These are phyloP conservation scores for Rhamnella rubrinervis DNA, from an alignment of 331 rosid species.

Conservation along the genomic window DNA sequence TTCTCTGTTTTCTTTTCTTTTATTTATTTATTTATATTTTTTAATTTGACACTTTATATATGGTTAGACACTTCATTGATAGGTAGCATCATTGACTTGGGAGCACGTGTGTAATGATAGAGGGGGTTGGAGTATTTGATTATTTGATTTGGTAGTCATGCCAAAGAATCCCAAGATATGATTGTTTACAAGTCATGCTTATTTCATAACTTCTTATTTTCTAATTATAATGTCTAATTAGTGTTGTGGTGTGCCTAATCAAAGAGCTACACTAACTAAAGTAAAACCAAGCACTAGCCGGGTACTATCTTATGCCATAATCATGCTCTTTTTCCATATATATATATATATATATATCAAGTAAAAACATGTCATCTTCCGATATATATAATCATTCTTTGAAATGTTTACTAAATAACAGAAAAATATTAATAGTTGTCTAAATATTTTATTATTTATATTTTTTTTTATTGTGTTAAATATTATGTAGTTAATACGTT, in stretches of 20 bases:
- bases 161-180: conserved; percentile 31
- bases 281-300: too few relatives aligned
- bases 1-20: not conserved
- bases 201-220: conserved; percentile 13
- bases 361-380: too few relatives aligned
- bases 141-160: conserved; percentile 31
- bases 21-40: not conserved
- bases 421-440: too few relatives aligned
- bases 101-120: conserved; percentile 49
- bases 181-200: conserved; percentile 29
- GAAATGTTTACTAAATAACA: too few relatives aligned
- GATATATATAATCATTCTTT: too few relatives aligned
- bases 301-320: too few relatives aligned
- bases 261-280: not conserved
- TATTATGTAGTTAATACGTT: too few relatives aligned
- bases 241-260: not conserved
- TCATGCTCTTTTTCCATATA: too few relatives aligned
- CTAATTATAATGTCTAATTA: conserved; percentile 24
- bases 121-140: conserved; percentile 25
- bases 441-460: too few relatives aligned
- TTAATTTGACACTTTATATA: not conserved
- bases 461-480: too few relatives aligned
- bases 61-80: conserved; percentile 49
- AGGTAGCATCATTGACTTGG: conserved; percentile 53
- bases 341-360: too few relatives aligned